These are phyloP conservation scores for Periconia macrospinosa DNA, from an alignment of 2,329 filamentous ascomycete genomes.

Conservation along the genomic window DNA sequence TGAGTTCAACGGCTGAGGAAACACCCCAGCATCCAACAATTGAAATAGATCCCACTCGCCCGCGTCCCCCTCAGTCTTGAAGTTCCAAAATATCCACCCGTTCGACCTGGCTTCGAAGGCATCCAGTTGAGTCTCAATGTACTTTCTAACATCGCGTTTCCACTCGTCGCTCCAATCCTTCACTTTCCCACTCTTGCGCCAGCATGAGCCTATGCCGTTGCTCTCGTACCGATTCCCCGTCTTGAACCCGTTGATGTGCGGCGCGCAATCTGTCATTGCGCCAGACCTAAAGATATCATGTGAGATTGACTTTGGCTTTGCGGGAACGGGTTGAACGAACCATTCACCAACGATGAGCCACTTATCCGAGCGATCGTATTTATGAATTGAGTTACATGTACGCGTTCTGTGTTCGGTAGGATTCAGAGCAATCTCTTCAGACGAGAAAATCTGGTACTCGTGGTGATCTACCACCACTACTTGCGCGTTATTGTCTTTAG, in stretches of 20 bases:
- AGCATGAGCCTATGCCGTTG: slow-evolving; percentile 56
- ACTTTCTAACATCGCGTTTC: slow-evolving; percentile 52
- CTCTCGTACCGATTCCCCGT: slow-evolving; percentile 63
- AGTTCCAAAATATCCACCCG: slow-evolving; percentile 63
- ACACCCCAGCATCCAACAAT: slow-evolving; percentile 53
- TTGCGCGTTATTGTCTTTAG: slow-evolving; percentile 50
- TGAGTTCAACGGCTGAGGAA: slow-evolving; percentile 44
- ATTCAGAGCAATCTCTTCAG: slow-evolving; percentile 51
- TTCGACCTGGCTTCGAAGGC: slow-evolving; percentile 53
- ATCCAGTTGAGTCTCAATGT: slow-evolving; percentile 59
- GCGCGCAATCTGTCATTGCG: slow-evolving; percentile 64
- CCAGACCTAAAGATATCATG: slow-evolving; percentile 42
- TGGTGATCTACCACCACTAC: slow-evolving; percentile 67
- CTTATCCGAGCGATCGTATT: slow-evolving; percentile 59
- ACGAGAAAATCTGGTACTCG: slow-evolving; percentile 67
- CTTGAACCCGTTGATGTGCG: slow-evolving; percentile 46
- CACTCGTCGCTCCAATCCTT: slow-evolving; percentile 51
- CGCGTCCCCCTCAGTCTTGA: slow-evolving; percentile 55
- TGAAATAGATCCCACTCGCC: slow-evolving; percentile 58
- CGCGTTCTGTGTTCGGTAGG: slow-evolving; percentile 56
- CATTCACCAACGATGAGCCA: slow-evolving; percentile 69
- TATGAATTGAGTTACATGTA: slow-evolving; percentile 58
- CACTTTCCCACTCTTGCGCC: slow-evolving; percentile 51
- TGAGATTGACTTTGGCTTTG: no score
- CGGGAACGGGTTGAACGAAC: slow-evolving; percentile 22